Evolutionary conservation across 345 rosid species (phyloP).

Genomic region (Citrus unshiu): DNA sequence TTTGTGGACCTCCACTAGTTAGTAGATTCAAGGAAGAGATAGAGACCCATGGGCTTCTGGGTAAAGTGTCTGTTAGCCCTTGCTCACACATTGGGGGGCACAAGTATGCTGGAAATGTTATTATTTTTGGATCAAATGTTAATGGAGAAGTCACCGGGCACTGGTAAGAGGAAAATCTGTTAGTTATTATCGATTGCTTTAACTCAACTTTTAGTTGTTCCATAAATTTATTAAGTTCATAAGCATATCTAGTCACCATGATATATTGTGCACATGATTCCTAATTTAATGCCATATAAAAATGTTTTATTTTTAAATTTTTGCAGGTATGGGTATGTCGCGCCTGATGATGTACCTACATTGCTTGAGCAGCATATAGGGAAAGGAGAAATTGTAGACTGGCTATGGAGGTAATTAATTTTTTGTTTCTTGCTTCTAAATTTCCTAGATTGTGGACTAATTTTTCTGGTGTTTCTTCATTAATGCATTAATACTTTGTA

Average conservation of each 20-base stretch:
- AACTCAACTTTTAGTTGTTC: neutral
- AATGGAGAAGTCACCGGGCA: constrained; percentile 68
- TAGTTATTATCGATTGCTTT: neutral
- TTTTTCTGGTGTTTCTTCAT: neutral
- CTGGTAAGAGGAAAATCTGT: constrained; percentile 47
- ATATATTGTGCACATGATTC: neutral
- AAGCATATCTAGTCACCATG: neutral
- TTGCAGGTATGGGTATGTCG: constrained; percentile 79
- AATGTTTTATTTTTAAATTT: neutral
- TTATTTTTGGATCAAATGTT: constrained; percentile 64
- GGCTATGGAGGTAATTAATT: constrained; percentile 69
- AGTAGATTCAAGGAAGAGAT: constrained; percentile 87
- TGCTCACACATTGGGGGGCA: constrained; percentile 99
- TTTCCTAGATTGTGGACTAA: neutral
- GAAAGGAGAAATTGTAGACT: constrained; percentile 74
- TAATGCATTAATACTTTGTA: neutral
- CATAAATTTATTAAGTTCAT: constrained; percentile 1
- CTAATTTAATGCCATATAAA: neutral
- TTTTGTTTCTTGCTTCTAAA: neutral
- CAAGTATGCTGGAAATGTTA: constrained; percentile 92
- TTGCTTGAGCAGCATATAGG: constrained; percentile 70
- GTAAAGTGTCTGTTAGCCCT: constrained; percentile 88
- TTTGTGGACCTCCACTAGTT: constrained; percentile 87
- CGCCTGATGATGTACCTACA: constrained; percentile 68
- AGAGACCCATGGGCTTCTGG: constrained; percentile 61